Conservation (phyloP, 2,329 filamentous ascomycete genomes). For the Calonectria honghensis region DNA sequence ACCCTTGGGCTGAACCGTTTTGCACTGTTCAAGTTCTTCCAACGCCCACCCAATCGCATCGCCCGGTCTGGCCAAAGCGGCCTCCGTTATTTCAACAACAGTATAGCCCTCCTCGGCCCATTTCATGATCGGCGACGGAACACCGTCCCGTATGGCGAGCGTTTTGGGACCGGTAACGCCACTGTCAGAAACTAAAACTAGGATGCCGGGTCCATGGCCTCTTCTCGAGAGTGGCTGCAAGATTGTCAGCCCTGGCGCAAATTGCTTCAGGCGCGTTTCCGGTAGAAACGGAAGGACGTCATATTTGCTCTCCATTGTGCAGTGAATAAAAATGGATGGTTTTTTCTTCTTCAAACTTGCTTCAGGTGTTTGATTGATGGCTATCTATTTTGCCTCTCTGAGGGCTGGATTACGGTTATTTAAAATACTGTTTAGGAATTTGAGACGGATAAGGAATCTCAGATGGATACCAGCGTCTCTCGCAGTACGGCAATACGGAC, state of each 20-base stretch:
- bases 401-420: not conserved
- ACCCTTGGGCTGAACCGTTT: slow-evolving; percentile 28
- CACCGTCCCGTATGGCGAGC: slow-evolving; percentile 52
- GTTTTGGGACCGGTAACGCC: slow-evolving; percentile 46
- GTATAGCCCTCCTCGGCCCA: slow-evolving; percentile 83
- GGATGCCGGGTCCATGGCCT: slow-evolving; percentile 19
- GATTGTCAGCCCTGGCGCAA: slow-evolving; percentile 30
- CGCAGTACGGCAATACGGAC: not conserved
- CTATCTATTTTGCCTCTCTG: not conserved
- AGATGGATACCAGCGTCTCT: not conserved
- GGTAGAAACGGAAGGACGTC: slow-evolving; percentile 28
- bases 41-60: slow-evolving; percentile 40
- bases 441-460: not conserved
- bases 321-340: not conserved
- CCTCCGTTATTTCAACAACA: slow-evolving; percentile 71
- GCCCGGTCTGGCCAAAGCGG: slow-evolving; percentile 19
- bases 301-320: slow-evolving; percentile 34
- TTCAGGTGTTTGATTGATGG: not conserved
- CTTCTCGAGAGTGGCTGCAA: slow-evolving; percentile 32
- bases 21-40: slow-evolving; percentile 43
- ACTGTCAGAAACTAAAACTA: slow-evolving; percentile 52
- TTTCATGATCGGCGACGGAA: slow-evolving; percentile 76
- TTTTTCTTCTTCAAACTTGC: not conserved
- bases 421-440: slow-evolving; percentile 5
- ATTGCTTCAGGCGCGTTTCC: slow-evolving; percentile 24